Conservation (phyloP, 2,329 filamentous ascomycete genomes). For the Camptophora hylomeconis region DNA sequence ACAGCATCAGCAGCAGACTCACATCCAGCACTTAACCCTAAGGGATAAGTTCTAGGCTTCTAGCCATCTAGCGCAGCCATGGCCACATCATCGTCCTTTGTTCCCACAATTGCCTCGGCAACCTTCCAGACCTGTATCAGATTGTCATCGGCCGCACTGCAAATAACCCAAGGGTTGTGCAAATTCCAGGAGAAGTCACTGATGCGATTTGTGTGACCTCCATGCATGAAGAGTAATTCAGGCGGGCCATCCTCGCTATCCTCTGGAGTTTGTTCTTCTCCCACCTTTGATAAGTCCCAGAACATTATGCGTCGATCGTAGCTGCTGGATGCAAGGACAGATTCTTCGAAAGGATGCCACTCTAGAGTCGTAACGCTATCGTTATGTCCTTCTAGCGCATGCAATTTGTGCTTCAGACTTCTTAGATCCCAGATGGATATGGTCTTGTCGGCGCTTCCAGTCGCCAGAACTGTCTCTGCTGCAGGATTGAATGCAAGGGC, state of each 20-base stretch:
- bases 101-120: conserved; percentile 63
- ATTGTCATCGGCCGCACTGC: conserved; percentile 93
- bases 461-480: conserved; percentile 80
- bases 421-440: conserved; percentile 92
- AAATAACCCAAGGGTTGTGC: conserved; percentile 93
- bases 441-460: conserved; percentile 88
- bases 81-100: conserved; percentile 56
- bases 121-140: conserved; percentile 91
- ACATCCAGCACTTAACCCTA: no score
- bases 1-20: no score
- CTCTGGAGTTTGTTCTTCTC: conserved; percentile 88
- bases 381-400: conserved; percentile 76
- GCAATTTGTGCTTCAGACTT: conserved; percentile 78
- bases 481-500: conserved; percentile 88
- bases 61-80: conserved; percentile 57
- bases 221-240: conserved; percentile 97
- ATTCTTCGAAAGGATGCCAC: conserved; percentile 86
- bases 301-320: conserved; percentile 91
- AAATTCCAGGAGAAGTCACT: conserved; percentile 97
- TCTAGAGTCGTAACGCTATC: conserved; percentile 83
- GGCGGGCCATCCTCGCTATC: conserved; percentile 91
- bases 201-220: conserved; percentile 91
- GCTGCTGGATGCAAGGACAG: conserved; percentile 78
- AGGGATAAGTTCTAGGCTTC: no score
- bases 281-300: conserved; percentile 87